Conservation (phyloP, 2,329 filamentous ascomycete genomes). For the Claviceps africana region DNA sequence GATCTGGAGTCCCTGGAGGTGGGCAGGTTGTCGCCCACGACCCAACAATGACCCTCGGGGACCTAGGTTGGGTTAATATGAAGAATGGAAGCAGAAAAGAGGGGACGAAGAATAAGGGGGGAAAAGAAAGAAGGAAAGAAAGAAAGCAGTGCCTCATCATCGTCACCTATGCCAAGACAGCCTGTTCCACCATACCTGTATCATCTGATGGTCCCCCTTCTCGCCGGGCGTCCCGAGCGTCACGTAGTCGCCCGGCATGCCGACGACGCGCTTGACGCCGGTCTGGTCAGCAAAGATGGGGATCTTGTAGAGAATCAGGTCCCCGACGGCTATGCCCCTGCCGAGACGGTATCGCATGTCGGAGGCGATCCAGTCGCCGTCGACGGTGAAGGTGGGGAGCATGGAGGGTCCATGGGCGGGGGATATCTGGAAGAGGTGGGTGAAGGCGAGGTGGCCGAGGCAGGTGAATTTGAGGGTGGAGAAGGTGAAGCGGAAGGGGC, state of each 20-base stretch:
- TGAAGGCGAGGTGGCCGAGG: conserved; percentile 29
- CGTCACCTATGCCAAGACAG: too few relatives aligned
- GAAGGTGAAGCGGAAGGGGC: conserved; percentile 23
- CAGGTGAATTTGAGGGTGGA: conserved; percentile 25
- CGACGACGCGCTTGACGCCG: conserved; percentile 68
- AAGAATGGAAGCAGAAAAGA: not conserved
- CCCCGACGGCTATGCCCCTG: conserved; percentile 55
- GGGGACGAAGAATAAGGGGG: not conserved
- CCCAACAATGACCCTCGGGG: conserved; percentile 81
- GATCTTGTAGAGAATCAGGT: conserved; percentile 66
- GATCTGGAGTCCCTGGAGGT: conserved; percentile 75
- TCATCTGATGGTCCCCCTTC: conserved; percentile 36
- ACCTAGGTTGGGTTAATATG: conserved; percentile 42
- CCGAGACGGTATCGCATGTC: conserved; percentile 57
- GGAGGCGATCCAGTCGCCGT: conserved; percentile 55
- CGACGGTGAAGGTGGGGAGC: conserved; percentile 65
- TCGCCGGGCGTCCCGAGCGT: conserved; percentile 46
- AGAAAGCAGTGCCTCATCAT: not conserved
- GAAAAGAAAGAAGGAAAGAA: not conserved
- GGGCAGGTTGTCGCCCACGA: conserved; percentile 75
- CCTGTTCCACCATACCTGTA: conserved; percentile 39
- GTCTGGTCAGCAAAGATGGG: conserved; percentile 48
- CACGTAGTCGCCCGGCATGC: conserved; percentile 65
- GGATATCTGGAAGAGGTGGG: conserved; percentile 48
- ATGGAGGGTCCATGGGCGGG: conserved; percentile 64